Evolutionary conservation across 139 green algal species (phyloP), one percentile per base, ranked within the genome.

Genomic region (Coelastrella sp.): DNA sequence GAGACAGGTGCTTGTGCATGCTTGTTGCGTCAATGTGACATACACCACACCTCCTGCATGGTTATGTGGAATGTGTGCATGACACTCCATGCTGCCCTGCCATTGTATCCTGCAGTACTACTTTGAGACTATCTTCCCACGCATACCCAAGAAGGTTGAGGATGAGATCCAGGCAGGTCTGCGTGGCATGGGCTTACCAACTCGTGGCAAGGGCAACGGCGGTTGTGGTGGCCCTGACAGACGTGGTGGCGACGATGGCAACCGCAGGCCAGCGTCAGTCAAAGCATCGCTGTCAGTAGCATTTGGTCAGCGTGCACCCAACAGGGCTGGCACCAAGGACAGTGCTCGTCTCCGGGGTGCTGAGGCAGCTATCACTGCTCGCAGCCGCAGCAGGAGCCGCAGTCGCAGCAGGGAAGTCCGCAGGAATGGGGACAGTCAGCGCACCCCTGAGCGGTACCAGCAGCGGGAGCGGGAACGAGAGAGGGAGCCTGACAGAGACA

Each of bases 121-220:
- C 92, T 99, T 99, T 92, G 98, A 99, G 93, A 99, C 97, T 47
- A 98, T 99, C 87, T 99, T 99, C 88, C 97, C 97, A 13, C 95
- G 98, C 68, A 97, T 99, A 32, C 98, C 98, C 59, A 98, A 99
- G 94, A 94, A 95, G 66, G 96, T 98, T 6, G 85, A 93, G 22
- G 97, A 99, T 84, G 89, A 95, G 56, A 97, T 98, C 56, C 86
- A 92, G 4, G 92, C 86, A 8, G 93, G 96, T 57, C 94, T 99
- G 7, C 92, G 93, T 22, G 68, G 86, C 3, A 88, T 94, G 80
- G 94, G 94, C 13, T 92, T 99, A 92, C 96, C 97, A 5, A 95
- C 92, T 14, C 92, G 93, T 17, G 92, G 95, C 57, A 89, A 97
- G 61, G 96, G 98, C 89, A 98, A 98, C 81, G 97, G 90, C 5